These are phyloP conservation scores for Erodium maritimum DNA, from an alignment of 345 rosid species.

Conservation along the genomic window DNA sequence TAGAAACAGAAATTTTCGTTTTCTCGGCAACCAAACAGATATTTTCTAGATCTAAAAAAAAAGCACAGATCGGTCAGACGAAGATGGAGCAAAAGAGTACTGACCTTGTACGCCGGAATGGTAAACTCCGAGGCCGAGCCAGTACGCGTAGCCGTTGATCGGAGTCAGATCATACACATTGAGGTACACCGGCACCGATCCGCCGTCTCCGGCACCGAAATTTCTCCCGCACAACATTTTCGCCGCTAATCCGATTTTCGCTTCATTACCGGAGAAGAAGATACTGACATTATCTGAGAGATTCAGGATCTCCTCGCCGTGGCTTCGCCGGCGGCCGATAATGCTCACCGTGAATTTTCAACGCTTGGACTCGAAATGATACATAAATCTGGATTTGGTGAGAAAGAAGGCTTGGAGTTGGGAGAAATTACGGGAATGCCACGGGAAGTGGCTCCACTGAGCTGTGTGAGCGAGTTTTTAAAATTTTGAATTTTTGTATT, in stretches of 20 bases:
- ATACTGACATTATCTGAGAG: neutral
- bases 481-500: conserved; percentile 4
- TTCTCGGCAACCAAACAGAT: neutral
- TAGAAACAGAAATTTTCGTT: neutral
- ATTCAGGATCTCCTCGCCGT: too few relatives aligned
- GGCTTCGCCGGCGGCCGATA: conserved; percentile 18
- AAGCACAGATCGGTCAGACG: neutral
- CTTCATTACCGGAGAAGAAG: neutral
- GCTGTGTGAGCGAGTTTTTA: conserved; percentile 3
- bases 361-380: neutral
- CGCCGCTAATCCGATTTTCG: neutral
- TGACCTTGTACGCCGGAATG: conserved; percentile 98
- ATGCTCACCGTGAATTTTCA: conserved; percentile 13
- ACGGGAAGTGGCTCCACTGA: conserved; percentile 1
- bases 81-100: conserved; percentile 1
- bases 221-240: conserved; percentile 62
- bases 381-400: conserved; percentile 1
- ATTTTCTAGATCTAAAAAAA: too few relatives aligned
- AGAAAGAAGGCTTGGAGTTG: conserved; percentile 1
- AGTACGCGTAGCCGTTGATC: conserved; percentile 84
- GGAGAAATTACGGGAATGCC: neutral
- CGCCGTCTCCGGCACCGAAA: conserved; percentile 36
- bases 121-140: conserved; percentile 95
- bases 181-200: conserved; percentile 80
- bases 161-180: conserved; percentile 97